Evolutionary conservation across 2,329 filamentous ascomycete genomes (phyloP).

Genomic region (Clarireedia paspali): DNA sequence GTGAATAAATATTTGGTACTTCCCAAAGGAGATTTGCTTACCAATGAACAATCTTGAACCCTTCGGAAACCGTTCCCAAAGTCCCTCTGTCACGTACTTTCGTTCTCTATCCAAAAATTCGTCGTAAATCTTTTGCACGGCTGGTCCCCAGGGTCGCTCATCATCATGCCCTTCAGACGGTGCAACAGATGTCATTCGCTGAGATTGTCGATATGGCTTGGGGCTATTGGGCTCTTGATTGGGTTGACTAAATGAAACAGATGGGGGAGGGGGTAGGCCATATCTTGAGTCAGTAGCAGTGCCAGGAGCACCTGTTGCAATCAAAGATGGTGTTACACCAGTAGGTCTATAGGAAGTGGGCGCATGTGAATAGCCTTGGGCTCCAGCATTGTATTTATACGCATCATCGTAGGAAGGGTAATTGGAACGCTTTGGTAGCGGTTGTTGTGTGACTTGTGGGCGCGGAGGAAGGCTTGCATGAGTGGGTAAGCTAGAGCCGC

Average conservation of each 20-base stretch:
- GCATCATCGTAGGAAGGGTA: slow-evolving; percentile 24
- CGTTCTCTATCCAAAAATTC: slow-evolving; percentile 66
- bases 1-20: slow-evolving; percentile 22
- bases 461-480: slow-evolving; percentile 31
- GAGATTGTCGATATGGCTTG: slow-evolving; percentile 17
- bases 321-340: slow-evolving; percentile 23
- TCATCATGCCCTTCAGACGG: slow-evolving; percentile 24
- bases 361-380: slow-evolving; percentile 20
- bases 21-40: slow-evolving; percentile 35
- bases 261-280: slow-evolving; percentile 29
- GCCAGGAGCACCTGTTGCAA: slow-evolving; percentile 29
- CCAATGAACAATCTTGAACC: slow-evolving; percentile 76
- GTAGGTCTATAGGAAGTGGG: slow-evolving; percentile 26
- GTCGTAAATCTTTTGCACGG: slow-evolving; percentile 62
- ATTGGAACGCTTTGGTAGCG: slow-evolving; percentile 10
- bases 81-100: slow-evolving; percentile 66
- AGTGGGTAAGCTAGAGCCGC: slow-evolving; percentile 22
- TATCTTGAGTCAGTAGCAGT: slow-evolving; percentile 28
- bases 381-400: slow-evolving; percentile 27
- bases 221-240: slow-evolving; percentile 18
- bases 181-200: slow-evolving; percentile 17
- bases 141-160: slow-evolving; percentile 32
- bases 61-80: slow-evolving; percentile 74
- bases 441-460: slow-evolving; percentile 26
- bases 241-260: slow-evolving; percentile 24